A percentile compares a stretch with the other conserved stretches of the same genome.
These are phyloP conservation scores for Suillus subaureus DNA, from an alignment of 768 basidiomycete genomes.

Conservation along the genomic window DNA sequence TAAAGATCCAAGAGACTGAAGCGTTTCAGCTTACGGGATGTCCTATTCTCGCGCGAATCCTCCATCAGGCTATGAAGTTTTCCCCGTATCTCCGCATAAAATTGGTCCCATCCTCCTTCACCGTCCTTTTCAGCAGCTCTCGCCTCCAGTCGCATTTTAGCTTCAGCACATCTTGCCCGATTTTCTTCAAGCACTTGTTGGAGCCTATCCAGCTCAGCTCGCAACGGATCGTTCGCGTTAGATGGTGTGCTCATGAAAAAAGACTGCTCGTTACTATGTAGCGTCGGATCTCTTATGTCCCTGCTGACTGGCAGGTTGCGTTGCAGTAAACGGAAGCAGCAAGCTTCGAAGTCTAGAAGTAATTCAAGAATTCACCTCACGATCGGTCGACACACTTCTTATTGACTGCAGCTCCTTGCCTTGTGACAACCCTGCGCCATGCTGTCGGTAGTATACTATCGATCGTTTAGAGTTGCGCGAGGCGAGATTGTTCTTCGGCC, in stretches of 20 bases:
- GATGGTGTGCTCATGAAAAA: background rate
- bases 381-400: background rate
- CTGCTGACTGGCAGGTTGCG: background rate
- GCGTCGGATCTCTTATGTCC: background rate
- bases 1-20: background rate
- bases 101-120: background rate
- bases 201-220: constrained; percentile 3
- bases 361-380: background rate
- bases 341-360: background rate
- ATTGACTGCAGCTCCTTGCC: background rate
- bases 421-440: background rate
- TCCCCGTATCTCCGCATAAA: background rate
- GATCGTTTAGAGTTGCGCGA: background rate
- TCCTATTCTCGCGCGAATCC: background rate
- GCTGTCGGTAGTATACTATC: background rate
- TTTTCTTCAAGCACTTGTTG: constrained; percentile 8
- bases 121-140: background rate
- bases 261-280: background rate
- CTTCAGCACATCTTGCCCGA: constrained; percentile 6
- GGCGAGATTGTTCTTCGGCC: background rate
- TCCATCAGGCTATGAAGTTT: constrained; percentile 3
- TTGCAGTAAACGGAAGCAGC: background rate
- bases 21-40: constrained; percentile 6
- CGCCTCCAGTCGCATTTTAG: background rate
- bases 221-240: background rate